Base-by-base conservation (phyloP, 768 basidiomycete genomes). In the Russula compacta region DNA sequence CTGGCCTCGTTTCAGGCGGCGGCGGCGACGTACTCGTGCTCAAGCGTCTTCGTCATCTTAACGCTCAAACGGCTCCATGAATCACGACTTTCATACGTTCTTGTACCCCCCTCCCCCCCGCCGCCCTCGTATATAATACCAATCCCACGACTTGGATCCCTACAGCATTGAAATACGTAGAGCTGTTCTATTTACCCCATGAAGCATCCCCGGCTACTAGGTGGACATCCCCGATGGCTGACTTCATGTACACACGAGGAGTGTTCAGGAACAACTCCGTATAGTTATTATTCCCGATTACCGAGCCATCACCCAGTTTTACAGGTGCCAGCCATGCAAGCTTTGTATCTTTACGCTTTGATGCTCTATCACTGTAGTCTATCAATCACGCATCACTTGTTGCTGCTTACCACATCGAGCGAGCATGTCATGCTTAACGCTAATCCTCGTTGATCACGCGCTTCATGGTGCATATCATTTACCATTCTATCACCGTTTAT, bases 1-100 rank as follows among this genome's bases (percentile, higher is more conserved):
- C 39, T 39, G 14, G 32, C 39, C 48, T 50, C 42, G 35, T 44
- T 57, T 43, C 42, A 65, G 64, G 6, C 62, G 64, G 38, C 52
- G 64, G 8, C 61, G 64, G 3, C 64, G 64, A 4, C 64, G 64
- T n/a, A 5, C 8, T 35, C 64, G 57, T 11, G 19, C 15, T 19
- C 53, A 38, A 53, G 40, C 6, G 10, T 24, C 10, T 33, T 24
- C 53, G 21, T 40, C 19, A 33, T 15, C 55, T 12, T 40, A 15
- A 36, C 6, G 6, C 42, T 19, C n/a, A 14, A 24, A 35, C 56
- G 7, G 2, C 36, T n/a, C 9, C 51, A 24, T 53, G 36, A 42
- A 40, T 42, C 15, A n/a, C 8, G 33, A 29, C 29, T 11, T 11
- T 17, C 12, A n/a, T 17, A 33, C 15, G 48, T 36, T 29, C 4